A percentile compares a stretch with the other conserved stretches of the same genome.
Conservation (phyloP, 805 yeast genomes). For the Wickerhamomyces subpelliculosus region DNA sequence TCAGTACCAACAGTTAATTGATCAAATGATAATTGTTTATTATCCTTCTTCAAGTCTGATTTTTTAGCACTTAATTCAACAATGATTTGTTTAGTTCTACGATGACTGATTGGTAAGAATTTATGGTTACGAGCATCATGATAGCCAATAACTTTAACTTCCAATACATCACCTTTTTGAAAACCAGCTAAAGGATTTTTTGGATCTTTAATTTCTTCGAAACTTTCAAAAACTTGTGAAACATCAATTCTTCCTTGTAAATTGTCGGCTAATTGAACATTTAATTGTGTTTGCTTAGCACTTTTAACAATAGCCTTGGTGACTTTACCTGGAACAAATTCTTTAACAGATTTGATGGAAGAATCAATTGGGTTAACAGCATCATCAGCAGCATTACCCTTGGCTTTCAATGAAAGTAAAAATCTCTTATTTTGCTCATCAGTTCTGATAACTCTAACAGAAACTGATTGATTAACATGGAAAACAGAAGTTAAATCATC, state of each 20-base stretch:
- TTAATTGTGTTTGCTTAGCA: conserved; percentile 66
- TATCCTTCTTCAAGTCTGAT: conserved; percentile 27
- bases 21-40: conserved; percentile 29
- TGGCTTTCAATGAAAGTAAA: conserved; percentile 51
- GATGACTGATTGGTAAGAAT: conserved; percentile 60
- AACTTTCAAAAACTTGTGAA: conserved; percentile 54
- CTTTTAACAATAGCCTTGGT: conserved; percentile 56
- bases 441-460: conserved; percentile 55
- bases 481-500: conserved; percentile 51
- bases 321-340: conserved; percentile 50
- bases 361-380: conserved; percentile 57
- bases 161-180: conserved; percentile 48
- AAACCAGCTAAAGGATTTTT: conserved; percentile 54
- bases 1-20: conserved; percentile 43
- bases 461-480: conserved; percentile 61
- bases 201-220: conserved; percentile 48
- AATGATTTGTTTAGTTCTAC: conserved; percentile 45
- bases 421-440: conserved; percentile 71
- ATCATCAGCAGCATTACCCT: conserved; percentile 14
- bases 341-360: conserved; percentile 38
- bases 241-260: conserved; percentile 75
- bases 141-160: conserved; percentile 67
- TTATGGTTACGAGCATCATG: conserved; percentile 66
- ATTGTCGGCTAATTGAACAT: conserved; percentile 70
- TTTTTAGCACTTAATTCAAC: conserved; percentile 59